These are phyloP conservation scores for Wickerhamomyces sp. DNA, from an alignment of 1,139 yeast species.

Conservation along the genomic window DNA sequence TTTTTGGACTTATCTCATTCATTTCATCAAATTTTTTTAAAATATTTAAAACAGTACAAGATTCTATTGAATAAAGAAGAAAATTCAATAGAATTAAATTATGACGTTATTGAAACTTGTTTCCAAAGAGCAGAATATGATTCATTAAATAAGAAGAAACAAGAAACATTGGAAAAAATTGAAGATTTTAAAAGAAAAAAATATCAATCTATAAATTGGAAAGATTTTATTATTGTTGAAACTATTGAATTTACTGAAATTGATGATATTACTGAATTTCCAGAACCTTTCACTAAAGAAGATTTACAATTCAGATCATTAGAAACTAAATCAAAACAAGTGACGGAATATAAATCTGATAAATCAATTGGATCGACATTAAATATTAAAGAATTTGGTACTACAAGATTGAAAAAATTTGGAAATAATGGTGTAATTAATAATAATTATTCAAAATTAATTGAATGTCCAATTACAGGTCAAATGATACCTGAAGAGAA, in stretches of 20 bases:
- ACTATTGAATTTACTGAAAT: conserved; percentile 62
- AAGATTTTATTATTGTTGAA: conserved; percentile 68
- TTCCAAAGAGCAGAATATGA: conserved; percentile 54
- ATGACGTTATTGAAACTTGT: conserved; percentile 44
- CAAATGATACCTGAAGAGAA: conserved; percentile 63
- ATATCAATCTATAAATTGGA: conserved; percentile 85
- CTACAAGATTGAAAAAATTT: conserved; percentile 43
- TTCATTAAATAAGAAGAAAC: conserved; percentile 35
- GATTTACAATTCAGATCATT: conserved; percentile 61
- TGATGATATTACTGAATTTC: conserved; percentile 58
- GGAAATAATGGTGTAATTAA: conserved; percentile 20
- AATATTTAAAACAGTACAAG: conserved; percentile 54
- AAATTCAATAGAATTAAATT: conserved; percentile 16
- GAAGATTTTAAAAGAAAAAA: conserved; percentile 40
- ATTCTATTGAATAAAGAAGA: conserved; percentile 28
- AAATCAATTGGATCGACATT: conserved; percentile 27
- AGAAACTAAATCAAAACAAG: conserved; percentile 36
- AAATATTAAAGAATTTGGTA: conserved; percentile 67
- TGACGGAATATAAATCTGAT: conserved; percentile 9
- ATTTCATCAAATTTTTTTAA: conserved; percentile 46
- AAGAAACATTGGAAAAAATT: conserved; percentile 27
- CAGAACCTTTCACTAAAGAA: conserved; percentile 54
- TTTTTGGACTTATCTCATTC: conserved; percentile 63
- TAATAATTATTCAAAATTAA: conserved; percentile 22
- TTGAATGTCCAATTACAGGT: conserved; percentile 73